phyloP scores from a whole-genome alignment of 306 rosid species.

The Cicer pinnatifidum region DNA sequence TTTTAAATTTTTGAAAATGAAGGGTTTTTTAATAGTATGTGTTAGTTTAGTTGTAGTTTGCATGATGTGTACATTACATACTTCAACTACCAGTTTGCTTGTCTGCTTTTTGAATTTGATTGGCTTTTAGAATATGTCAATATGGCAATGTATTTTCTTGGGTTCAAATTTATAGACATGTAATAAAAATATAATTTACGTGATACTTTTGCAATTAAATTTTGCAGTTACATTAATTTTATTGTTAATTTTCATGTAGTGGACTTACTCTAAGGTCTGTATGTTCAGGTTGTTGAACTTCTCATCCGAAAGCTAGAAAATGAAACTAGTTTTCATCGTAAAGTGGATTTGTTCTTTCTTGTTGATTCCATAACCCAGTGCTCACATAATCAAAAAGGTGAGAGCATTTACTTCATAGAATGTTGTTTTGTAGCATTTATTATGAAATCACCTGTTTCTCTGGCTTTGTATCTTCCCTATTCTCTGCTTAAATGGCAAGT shows the following conservation, averaged over 20 bases:
- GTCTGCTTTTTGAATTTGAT: slow-evolving; percentile 3
- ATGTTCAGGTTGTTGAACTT: slow-evolving; percentile 88
- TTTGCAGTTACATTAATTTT: slow-evolving; percentile 7
- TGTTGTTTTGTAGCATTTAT: slow-evolving; percentile 24
- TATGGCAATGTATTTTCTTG: slow-evolving; percentile 20
- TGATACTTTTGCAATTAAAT: slow-evolving; percentile 12
- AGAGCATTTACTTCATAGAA: slow-evolving; percentile 17
- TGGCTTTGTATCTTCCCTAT: background rate
- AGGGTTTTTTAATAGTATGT: slow-evolving; percentile 15
- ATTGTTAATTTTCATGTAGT: slow-evolving; percentile 22
- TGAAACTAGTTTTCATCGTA: slow-evolving; percentile 82
- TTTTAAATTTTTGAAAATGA: slow-evolving; percentile 6
- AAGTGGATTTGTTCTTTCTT: slow-evolving; percentile 90
- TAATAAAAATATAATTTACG: slow-evolving; percentile 12
- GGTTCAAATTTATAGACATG: slow-evolving; percentile 5
- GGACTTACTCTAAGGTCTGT: slow-evolving; percentile 35
- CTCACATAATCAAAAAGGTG: slow-evolving; percentile 89
- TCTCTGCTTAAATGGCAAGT: slow-evolving; percentile 19
- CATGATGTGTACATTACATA: slow-evolving; percentile 12
- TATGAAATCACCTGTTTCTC: slow-evolving; percentile 8
- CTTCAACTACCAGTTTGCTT: slow-evolving; percentile 19
- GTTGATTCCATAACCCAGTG: slow-evolving; percentile 95
- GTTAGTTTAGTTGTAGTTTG: slow-evolving; percentile 22
- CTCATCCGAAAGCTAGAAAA: slow-evolving; percentile 82
- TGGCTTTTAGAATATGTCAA: slow-evolving; percentile 25